Evolutionary conservation across 2,329 filamentous ascomycete species (phyloP).

Genomic region (Phialophora expanda): DNA sequence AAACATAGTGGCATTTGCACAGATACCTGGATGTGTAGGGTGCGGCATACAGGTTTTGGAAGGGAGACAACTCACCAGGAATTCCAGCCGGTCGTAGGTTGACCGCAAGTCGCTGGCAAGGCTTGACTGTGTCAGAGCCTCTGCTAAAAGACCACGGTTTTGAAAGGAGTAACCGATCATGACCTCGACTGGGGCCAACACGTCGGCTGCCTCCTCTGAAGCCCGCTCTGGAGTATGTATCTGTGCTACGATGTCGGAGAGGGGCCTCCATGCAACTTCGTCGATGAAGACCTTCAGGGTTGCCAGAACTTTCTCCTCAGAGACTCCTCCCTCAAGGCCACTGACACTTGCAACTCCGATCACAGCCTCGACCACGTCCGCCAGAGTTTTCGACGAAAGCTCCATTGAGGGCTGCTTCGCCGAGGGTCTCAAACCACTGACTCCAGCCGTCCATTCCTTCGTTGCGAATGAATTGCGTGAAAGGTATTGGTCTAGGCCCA

Average conservation of each 20-base stretch:
- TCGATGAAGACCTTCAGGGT: slow-evolving; percentile 68
- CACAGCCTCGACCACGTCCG: slow-evolving; percentile 85
- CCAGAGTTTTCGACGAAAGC: slow-evolving; percentile 77
- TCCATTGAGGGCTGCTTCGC: slow-evolving; percentile 38
- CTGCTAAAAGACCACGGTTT: slow-evolving; percentile 70
- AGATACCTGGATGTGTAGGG: not conserved
- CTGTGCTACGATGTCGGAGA: slow-evolving; percentile 46
- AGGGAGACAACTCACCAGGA: slow-evolving; percentile 54
- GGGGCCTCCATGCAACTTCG: slow-evolving; percentile 61
- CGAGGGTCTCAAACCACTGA: slow-evolving; percentile 4
- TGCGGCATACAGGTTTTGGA: not conserved
- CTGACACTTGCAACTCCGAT: slow-evolving; percentile 76
- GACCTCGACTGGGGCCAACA: slow-evolving; percentile 56
- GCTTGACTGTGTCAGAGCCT: slow-evolving; percentile 76
- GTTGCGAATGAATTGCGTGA: slow-evolving; percentile 70
- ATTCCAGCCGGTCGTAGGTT: slow-evolving; percentile 77
- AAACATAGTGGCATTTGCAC: not conserved
- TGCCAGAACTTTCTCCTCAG: slow-evolving; percentile 51
- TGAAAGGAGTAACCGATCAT: slow-evolving; percentile 74
- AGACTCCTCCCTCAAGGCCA: slow-evolving; percentile 60
- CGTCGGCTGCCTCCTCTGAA: not conserved
- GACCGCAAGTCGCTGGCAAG: slow-evolving; percentile 11
- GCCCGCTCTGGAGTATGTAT: slow-evolving; percentile 5
- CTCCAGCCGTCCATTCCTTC: slow-evolving; percentile 70
- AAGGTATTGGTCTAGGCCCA: slow-evolving; percentile 74